Base-by-base conservation (phyloP, 2,329 filamentous ascomycete genomes). In the Cryphonectria naterciae region DNA sequence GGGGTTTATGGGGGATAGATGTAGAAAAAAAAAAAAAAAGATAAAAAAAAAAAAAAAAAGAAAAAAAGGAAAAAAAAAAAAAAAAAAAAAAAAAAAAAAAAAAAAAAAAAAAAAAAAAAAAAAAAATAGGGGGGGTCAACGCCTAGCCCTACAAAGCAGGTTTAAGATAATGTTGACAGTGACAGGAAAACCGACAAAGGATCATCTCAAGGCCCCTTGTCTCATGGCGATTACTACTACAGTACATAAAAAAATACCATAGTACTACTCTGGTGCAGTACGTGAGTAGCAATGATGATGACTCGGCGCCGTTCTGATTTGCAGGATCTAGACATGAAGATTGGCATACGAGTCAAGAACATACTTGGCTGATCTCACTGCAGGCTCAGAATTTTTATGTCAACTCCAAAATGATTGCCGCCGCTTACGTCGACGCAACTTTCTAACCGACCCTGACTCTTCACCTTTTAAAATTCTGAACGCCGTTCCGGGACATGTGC, bases 391-490 rank as follows among this genome's bases (percentile, higher is more conserved):
- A 28, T 56, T 25, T 25, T 15, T n/a, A 5, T 35, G 4, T 41
- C 39, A 2, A 46, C n/a, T 22, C 22, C 13, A 46, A 64, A 39
- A 46, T 46, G 58, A 7, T 25, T 64, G 39, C 39, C 39, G 61
- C 61, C 39, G n/a, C 61, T 64, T 39, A 64, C 61, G 61, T 64
- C 61, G 61, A 28, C 6, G 22, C 11, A 64, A 32, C 17, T 28
- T 28, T 54, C 52, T 32, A 28, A n/a, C 43, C 43, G 1, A 56
- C 8, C n/a, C 22, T 54, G 49, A 54, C 49, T 54, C 49, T 54
- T n/a, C 10, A n/a, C 17, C n/a, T 25, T 25, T 13, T 4, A n/a
- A 54, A 54, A 25, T 4, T 28, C 17, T 32, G 4, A 35, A 32
- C 54, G 17, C 25, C 28, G 25, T 19, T 28, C 25, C 25, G 25